Conservation (phyloP, 2,329 filamentous ascomycete species). For the Stachybotrys chartarum region DNA sequence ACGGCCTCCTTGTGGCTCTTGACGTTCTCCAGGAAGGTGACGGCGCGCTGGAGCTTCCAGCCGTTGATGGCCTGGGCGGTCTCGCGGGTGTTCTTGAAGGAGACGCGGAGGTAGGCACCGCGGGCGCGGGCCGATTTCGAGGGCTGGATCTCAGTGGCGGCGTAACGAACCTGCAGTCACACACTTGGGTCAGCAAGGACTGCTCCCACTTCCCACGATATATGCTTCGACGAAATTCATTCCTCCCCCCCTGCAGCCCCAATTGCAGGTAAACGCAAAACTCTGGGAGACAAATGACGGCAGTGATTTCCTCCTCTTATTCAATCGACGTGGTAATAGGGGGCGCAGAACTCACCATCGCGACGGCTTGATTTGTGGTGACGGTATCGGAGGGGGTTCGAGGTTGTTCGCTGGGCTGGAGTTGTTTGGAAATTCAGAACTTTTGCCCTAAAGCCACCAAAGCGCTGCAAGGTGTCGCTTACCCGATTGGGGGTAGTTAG, state of each 20-base stretch:
- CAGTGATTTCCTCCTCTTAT: constrained; percentile 1
- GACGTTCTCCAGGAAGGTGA: constrained; percentile 98
- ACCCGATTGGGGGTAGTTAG: constrained; percentile 32
- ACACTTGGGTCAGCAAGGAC: background rate
- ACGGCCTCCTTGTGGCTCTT: constrained; percentile 95
- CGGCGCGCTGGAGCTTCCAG: constrained; percentile 93
- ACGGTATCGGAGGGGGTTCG: constrained; percentile 45
- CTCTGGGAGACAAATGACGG: too few species aligned
- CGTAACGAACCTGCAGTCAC: constrained; percentile 77
- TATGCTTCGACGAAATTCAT: constrained; percentile 1
- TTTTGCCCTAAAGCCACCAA: constrained; percentile 31
- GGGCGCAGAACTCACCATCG: constrained; percentile 44
- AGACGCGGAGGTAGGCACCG: constrained; percentile 97
- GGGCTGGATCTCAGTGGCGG: constrained; percentile 77
- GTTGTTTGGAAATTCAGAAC: constrained; percentile 37
- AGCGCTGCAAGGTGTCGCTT: constrained; percentile 32
- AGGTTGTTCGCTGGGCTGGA: constrained; percentile 32
- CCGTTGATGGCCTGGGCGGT: constrained; percentile 99
- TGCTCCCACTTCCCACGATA: background rate
- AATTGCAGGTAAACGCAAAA: background rate
- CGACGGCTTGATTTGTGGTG: constrained; percentile 44
- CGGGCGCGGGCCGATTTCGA: constrained; percentile 95
- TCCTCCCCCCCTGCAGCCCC: background rate
- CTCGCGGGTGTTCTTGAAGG: constrained; percentile 99
- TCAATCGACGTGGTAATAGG: constrained; percentile 10